Percentiles rank a stretch among this genome's conserved stretches.
Evolutionary conservation across 2,329 filamentous ascomycete genomes (phyloP).

Genomic region (Zalaria obscura): DNA sequence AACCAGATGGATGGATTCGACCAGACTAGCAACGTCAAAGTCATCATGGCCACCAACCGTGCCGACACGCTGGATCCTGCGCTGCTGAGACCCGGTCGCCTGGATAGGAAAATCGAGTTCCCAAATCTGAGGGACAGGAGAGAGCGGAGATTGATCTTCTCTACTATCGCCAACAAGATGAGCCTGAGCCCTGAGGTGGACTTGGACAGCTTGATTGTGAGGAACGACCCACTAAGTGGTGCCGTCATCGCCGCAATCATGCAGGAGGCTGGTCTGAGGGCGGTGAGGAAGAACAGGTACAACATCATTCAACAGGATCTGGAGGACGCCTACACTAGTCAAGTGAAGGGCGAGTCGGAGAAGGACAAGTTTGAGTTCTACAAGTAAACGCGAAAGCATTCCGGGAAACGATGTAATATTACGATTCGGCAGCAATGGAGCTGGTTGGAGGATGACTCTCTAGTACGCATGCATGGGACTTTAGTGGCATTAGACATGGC

Average conservation of each 20-base stretch:
- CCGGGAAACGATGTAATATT: not conserved
- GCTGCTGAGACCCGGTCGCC: constrained; percentile 80
- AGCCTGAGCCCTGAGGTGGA: constrained; percentile 93
- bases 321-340: constrained; percentile 91
- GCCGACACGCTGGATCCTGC: constrained; percentile 94
- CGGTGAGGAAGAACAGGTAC: constrained; percentile 94
- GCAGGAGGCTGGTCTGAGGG: constrained; percentile 91
- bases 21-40: constrained; percentile 97
- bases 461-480: not conserved
- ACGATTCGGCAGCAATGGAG: not conserved
- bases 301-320: constrained; percentile 97
- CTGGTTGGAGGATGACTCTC: not conserved
- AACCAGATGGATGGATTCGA: constrained; percentile 99
- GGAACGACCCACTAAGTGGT: constrained; percentile 89
- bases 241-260: constrained; percentile 97
- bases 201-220: constrained; percentile 86
- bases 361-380: constrained; percentile 80
- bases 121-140: constrained; percentile 86
- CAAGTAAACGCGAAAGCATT: constrained; percentile 40
- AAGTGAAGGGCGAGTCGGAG: constrained; percentile 74
- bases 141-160: constrained; percentile 92
- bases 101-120: constrained; percentile 98
- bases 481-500: not conserved
- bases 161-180: constrained; percentile 95
- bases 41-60: constrained; percentile 99